Evolutionary conservation across 2,329 filamentous ascomycete genomes (phyloP), one percentile per base, ranked within the genome.

Genomic region (Kalaharituber pfeilii): DNA sequence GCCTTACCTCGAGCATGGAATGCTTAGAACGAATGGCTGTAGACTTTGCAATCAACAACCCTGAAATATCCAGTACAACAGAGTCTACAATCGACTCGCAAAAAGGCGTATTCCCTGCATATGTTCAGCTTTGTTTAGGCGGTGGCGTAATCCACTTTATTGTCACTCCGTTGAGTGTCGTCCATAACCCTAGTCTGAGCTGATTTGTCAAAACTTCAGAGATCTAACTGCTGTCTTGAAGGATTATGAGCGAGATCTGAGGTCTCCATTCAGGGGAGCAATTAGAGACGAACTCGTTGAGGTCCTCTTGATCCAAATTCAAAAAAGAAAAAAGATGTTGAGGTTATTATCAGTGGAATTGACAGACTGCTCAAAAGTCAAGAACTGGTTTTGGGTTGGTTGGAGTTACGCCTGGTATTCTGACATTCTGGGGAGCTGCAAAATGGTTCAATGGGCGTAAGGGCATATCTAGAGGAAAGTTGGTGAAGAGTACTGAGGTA

Each of bases 271-370:
- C 57, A 73, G 81, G 53, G 88, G 89, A 6, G 85, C 88, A 0
- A 69, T 98, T 18, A 78, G 80, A 27, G 91, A 91, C 9, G 89
- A 96, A 63, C 75, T 98, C 26, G 77, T 96, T 30, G 81, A 89
- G 51, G 87, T 89, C 3, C 77, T 98, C 26, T 74, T 98, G 45
- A 96, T 98, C 53, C 91, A 98, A 66, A 82, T 98, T 33, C 91
- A 98, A 65, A 98, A 98, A 74, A 96, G 91, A 98, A 98, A 72
- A 91, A 98, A 7, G 91, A 98, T 65, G 80, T 98, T 13, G 91
- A 98, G 68, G 81, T 96, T 57, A 91, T 91, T 13, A 88, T 98
- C 71, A 86, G 84, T 56, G 91, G 91, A 18, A 98, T 98, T 60
- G 89, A 98, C 71, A 80, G 86, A 29, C 76, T 98, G 28, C 75